Conservation (phyloP, 306 rosid genomes). For the Rosa rugosa region DNA sequence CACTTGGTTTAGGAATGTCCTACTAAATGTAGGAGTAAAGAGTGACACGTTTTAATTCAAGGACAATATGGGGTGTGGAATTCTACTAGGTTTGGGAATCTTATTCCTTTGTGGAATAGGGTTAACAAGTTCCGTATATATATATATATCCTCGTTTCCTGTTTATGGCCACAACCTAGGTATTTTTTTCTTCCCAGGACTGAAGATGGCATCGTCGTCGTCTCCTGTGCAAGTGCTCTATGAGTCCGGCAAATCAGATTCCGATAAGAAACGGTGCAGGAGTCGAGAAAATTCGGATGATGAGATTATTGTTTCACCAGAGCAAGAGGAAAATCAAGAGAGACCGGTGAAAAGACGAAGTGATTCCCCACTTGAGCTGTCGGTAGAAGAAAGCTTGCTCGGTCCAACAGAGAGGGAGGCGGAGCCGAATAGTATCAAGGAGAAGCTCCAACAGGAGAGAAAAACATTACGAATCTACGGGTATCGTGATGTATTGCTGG, state of each 20-base stretch:
- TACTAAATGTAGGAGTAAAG: no score
- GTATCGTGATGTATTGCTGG: constrained; percentile 42
- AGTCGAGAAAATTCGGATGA: background rate
- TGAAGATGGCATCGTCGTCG: background rate
- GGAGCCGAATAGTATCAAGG: no score
- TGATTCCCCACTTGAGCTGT: no score
- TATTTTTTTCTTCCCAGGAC: background rate
- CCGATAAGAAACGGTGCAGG: background rate
- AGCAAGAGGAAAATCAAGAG: background rate
- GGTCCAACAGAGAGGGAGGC: no score
- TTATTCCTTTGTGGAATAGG: no score
- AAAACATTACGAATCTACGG: constrained; percentile 65
- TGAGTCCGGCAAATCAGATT: background rate
- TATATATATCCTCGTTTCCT: no score
- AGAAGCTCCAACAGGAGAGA: constrained; percentile 52
- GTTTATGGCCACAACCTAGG: background rate
- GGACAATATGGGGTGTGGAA: no score
- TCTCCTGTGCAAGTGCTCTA: background rate
- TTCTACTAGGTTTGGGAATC: no score
- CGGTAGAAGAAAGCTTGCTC: no score
- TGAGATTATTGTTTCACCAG: background rate
- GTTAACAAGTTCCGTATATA: no score
- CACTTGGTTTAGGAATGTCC: no score
- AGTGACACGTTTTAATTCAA: no score
- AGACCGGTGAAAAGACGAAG: background rate